Percentiles rank a stretch among this genome's conserved stretches.
phyloP scores from a whole-genome alignment of 495 filamentous ascomycete genomes.

The Physcia stellaris region DNA sequence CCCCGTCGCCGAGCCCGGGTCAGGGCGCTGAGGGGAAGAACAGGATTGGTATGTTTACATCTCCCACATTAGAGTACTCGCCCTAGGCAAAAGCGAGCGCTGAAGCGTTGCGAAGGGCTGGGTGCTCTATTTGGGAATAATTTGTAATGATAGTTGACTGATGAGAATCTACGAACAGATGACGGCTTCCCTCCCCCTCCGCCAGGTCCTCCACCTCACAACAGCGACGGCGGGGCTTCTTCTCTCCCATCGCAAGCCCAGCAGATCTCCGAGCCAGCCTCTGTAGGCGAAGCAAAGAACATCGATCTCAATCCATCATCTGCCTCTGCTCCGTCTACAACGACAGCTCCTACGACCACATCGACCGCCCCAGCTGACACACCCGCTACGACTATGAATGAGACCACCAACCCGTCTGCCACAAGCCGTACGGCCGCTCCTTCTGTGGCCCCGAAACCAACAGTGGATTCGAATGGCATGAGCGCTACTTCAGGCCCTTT shows the following conservation, averaged over 20 bases:
- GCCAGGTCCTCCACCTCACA: slow-evolving; percentile 1
- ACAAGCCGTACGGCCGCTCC: background rate
- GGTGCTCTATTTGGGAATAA: too few relatives aligned
- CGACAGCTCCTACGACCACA: background rate
- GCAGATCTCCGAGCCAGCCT: background rate
- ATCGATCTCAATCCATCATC: background rate
- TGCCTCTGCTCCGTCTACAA: background rate
- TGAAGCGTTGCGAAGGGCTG: too few relatives aligned
- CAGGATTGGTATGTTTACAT: too few relatives aligned
- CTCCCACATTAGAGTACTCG: too few relatives aligned
- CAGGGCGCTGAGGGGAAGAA: too few relatives aligned
- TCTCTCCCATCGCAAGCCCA: background rate
- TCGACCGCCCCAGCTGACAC: slow-evolving; percentile 2
- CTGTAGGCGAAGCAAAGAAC: background rate
- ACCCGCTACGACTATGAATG: slow-evolving; percentile 2
- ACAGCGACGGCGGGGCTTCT: background rate
- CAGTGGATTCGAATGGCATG: slow-evolving; percentile 4
- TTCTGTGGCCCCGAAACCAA: background rate
- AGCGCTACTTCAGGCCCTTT: slow-evolving; percentile 15
- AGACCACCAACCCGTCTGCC: background rate
- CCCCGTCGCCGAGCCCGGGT: background rate
- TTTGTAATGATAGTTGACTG: too few relatives aligned
- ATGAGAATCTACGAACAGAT: too few relatives aligned
- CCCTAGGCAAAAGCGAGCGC: background rate
- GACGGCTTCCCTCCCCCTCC: background rate